Evolutionary conservation across 495 filamentous ascomycete genomes (phyloP).

Genomic region (Hyaloscypha finlandica): DNA sequence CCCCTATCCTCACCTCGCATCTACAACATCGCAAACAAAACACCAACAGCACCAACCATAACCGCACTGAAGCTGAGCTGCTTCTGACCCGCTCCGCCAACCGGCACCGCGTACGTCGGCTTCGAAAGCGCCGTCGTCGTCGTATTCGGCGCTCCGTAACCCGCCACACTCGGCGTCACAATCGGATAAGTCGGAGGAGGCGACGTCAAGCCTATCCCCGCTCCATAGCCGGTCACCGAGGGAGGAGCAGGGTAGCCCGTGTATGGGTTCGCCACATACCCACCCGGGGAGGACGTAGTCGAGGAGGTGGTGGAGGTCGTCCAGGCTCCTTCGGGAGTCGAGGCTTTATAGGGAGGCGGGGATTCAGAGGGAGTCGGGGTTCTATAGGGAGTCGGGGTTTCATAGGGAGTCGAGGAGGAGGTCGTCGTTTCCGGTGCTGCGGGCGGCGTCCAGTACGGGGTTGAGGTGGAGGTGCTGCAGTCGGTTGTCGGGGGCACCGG

Average conservation of each 20-base stretch:
- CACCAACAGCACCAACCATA: constrained; percentile 1
- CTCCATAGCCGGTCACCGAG: not conserved
- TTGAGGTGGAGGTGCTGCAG: not conserved
- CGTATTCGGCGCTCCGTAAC: not conserved
- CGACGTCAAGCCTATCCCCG: not conserved
- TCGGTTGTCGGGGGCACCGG: not conserved
- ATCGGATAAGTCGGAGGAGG: not conserved
- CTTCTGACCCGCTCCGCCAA: not conserved
- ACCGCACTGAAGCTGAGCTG: not conserved
- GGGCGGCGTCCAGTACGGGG: not conserved
- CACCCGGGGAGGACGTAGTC: not conserved
- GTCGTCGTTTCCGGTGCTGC: not conserved
- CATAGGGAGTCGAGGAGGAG: too few species aligned
- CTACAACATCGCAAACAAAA: constrained; percentile 4
- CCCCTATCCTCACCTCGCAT: not conserved
- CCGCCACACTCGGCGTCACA: not conserved
- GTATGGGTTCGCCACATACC: not conserved
- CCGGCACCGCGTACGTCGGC: not conserved
- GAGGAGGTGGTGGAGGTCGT: not conserved
- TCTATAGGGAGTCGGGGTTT: too few species aligned
- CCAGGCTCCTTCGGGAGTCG: not conserved
- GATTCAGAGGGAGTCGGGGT: too few species aligned
- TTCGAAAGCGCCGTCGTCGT: not conserved
- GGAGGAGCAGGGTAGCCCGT: not conserved
- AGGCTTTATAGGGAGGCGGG: too few species aligned